Conservation (phyloP, 208 protist genomes). For the Herpetomonas muscarum region DNA sequence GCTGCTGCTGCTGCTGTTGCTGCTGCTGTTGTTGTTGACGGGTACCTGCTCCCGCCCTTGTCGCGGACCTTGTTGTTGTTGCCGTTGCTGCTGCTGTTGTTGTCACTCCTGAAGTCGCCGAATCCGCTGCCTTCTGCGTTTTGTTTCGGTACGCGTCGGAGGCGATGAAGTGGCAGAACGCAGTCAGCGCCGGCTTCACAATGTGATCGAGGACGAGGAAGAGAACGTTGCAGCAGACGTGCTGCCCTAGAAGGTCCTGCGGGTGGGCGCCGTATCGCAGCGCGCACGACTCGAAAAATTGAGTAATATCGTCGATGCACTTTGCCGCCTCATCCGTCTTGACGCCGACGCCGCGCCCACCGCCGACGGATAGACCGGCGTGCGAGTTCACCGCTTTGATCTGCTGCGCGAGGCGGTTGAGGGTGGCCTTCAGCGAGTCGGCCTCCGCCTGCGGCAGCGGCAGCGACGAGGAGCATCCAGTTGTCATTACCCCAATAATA, state of each 20-base stretch:
- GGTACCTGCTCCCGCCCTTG: not conserved
- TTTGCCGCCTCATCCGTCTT: slow-evolving; percentile 33
- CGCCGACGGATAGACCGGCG: not conserved
- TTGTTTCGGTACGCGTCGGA: slow-evolving; percentile 7
- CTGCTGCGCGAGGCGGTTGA: slow-evolving; percentile 21
- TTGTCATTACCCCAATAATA: not conserved
- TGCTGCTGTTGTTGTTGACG: not conserved
- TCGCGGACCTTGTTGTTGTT: not conserved
- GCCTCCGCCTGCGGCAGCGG: slow-evolving; percentile 13
- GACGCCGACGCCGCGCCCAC: not conserved
- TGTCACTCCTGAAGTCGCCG: too few species aligned
- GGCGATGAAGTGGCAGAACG: slow-evolving; percentile 31
- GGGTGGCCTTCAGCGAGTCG: slow-evolving; percentile 10
- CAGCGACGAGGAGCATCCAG: not conserved
- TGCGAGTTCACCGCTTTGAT: slow-evolving; percentile 4
- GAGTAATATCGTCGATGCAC: slow-evolving; percentile 33
- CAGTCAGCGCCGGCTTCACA: slow-evolving; percentile 47
- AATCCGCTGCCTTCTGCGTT: slow-evolving; percentile 6
- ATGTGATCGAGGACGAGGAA: slow-evolving; percentile 55
- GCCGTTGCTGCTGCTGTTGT: not conserved
- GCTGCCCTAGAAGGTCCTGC: slow-evolving; percentile 59
- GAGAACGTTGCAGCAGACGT: slow-evolving; percentile 73
- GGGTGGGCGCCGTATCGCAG: slow-evolving; percentile 40
- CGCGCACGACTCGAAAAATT: slow-evolving; percentile 34
- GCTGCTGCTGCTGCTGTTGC: not conserved